Conservation (phyloP, 345 rosid genomes). For the Conringia planisiliqua region DNA sequence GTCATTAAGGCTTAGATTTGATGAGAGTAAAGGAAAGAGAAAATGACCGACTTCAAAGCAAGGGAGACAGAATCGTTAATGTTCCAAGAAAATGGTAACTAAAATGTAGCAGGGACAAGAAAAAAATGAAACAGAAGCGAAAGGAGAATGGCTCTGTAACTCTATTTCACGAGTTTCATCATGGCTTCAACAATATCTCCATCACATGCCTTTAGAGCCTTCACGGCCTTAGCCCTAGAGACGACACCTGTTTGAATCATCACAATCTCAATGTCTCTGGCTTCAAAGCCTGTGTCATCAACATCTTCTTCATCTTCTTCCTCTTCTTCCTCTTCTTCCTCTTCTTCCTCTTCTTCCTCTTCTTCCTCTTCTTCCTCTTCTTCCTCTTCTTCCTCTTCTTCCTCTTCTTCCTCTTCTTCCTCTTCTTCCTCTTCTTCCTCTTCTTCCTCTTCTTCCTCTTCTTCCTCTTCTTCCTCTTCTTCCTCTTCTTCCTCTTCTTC, state of each 20-base stretch:
- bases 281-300: slow-evolving; percentile 66
- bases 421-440: no score
- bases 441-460: no score
- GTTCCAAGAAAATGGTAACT: not conserved
- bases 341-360: no score
- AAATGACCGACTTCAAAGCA: not conserved
- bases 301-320: no score
- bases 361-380: no score
- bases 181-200: slow-evolving; percentile 87
- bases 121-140: not conserved
- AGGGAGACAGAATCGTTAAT: not conserved
- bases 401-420: no score
- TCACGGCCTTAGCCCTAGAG: slow-evolving; percentile 67
- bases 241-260: slow-evolving; percentile 87
- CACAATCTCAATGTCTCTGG: slow-evolving; percentile 73
- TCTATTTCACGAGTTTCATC: slow-evolving; percentile 73
- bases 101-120: not conserved
- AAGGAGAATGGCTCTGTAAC: not conserved
- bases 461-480: no score
- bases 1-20: not conserved
- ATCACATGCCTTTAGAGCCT: slow-evolving; percentile 57
- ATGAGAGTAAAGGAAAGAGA: not conserved
- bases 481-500: slow-evolving; percentile 79
- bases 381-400: no score
- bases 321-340: no score